phyloP scores from a whole-genome alignment of 2,329 filamentous ascomycete species.

The Cytospora piceicola region DNA sequence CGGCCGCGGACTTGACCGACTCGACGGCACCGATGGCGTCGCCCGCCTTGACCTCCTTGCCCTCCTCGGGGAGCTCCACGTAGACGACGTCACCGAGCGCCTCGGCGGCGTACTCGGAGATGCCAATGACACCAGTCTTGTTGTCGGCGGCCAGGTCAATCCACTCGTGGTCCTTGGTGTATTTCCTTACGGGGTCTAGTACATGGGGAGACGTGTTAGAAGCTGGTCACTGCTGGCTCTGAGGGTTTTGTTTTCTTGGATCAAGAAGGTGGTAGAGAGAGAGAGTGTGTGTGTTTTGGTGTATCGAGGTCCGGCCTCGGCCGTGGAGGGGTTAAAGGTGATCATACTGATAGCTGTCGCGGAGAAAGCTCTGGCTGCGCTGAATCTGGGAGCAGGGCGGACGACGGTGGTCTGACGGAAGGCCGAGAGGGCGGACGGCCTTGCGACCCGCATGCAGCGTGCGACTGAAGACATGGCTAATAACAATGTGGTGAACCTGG shows the following conservation, averaged over 20 bases:
- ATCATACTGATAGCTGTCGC: constrained; percentile 47
- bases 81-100: constrained; percentile 96
- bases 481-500: constrained; percentile 7
- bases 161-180: constrained; percentile 99
- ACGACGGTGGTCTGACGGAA: constrained; percentile 41
- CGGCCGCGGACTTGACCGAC: constrained; percentile 97
- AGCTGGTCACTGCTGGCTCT: background rate
- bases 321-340: constrained; percentile 27
- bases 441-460: constrained; percentile 55
- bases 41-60: constrained; percentile 70
- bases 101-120: constrained; percentile 89
- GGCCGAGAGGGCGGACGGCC: constrained; percentile 48
- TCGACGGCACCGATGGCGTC: constrained; percentile 94
- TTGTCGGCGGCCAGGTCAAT: constrained; percentile 83
- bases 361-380: constrained; percentile 51
- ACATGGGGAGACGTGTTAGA: background rate
- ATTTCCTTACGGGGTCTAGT: constrained; percentile 72
- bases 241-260: background rate
- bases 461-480: constrained; percentile 64
- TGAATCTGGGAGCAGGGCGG: constrained; percentile 43
- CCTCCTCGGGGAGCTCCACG: constrained; percentile 84
- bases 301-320: constrained; percentile 40
- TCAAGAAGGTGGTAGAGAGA: background rate
- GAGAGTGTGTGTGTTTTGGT: constrained; percentile 12
- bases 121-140: constrained; percentile 80